These are phyloP conservation scores for Rhizopus arrhizus DNA, from an alignment of 371 early-diverging fungal genomes.

Conservation along the genomic window DNA sequence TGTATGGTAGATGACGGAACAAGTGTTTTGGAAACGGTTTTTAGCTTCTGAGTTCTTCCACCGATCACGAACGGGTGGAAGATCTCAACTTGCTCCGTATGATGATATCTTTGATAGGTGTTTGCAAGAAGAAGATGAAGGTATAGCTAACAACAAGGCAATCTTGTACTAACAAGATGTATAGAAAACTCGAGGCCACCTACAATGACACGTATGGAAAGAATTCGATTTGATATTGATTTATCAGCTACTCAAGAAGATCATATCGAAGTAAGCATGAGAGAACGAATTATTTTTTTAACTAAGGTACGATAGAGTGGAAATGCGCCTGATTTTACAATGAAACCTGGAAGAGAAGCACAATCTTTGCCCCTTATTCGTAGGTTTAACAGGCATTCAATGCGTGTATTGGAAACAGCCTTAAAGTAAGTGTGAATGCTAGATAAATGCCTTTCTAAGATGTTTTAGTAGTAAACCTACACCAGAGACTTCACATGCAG, in stretches of 20 bases:
- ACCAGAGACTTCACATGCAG: constrained; percentile 24
- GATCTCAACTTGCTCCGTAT: constrained; percentile 59
- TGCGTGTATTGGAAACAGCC: constrained; percentile 71
- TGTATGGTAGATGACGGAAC: constrained; percentile 64
- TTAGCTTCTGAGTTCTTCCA: constrained; percentile 87
- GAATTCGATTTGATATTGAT: constrained; percentile 72
- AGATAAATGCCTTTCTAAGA: background rate
- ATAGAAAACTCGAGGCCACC: constrained; percentile 54
- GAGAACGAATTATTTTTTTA: constrained; percentile 1
- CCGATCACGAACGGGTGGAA: constrained; percentile 67
- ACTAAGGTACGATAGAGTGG: constrained; percentile 53
- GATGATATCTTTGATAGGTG: constrained; percentile 88
- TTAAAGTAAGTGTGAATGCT: constrained; percentile 29
- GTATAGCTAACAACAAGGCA: constrained; percentile 28
- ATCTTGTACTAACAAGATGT: background rate
- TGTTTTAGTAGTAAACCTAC: background rate
- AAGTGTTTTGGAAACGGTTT: constrained; percentile 88
- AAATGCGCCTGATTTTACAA: constrained; percentile 85
- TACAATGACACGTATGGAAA: constrained; percentile 54
- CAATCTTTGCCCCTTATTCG: constrained; percentile 82
- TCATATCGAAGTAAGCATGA: constrained; percentile 58
- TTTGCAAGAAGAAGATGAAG: constrained; percentile 79
- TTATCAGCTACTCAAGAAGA: constrained; percentile 81
- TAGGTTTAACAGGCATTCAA: constrained; percentile 88
- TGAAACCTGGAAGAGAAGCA: constrained; percentile 73